These are phyloP conservation scores for Pachysolen tannophilus DNA, from an alignment of 805 yeast species.

Conservation along the genomic window DNA sequence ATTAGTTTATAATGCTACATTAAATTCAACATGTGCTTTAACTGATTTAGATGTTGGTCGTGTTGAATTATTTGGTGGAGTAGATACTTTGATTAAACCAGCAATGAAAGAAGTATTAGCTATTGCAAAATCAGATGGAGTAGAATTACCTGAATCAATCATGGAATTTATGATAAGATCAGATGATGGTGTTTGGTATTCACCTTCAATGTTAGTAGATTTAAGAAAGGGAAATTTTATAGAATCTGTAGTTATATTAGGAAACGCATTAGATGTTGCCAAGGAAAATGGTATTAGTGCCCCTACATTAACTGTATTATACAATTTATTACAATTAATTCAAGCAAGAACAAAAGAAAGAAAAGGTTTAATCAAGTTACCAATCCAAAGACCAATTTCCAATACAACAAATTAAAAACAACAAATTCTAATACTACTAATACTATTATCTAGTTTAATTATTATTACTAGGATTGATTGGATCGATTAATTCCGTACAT, in stretches of 20 bases:
- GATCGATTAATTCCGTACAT: no score
- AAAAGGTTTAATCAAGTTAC: conserved; percentile 20
- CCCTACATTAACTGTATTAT: conserved; percentile 21
- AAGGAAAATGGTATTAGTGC: conserved; percentile 21
- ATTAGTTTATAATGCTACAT: conserved; percentile 38
- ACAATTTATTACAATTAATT: conserved; percentile 20
- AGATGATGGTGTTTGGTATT: conserved; percentile 30
- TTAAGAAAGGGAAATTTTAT: conserved; percentile 30
- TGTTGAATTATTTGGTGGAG: conserved; percentile 21
- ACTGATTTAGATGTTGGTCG: conserved; percentile 33
- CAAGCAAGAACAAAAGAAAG: conserved; percentile 24
- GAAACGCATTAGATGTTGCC: conserved; percentile 29
- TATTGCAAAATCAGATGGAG: conserved; percentile 42
- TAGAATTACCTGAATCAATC: conserved; percentile 23
- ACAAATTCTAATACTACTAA: no score
- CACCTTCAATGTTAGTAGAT: conserved; percentile 44
- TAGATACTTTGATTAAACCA: conserved; percentile 23
- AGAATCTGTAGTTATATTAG: conserved; percentile 36
- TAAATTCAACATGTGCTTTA: conserved; percentile 36
- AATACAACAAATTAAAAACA: no score
- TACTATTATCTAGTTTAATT: no score
- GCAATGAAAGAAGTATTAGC: conserved; percentile 36
- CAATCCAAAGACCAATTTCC: conserved; percentile 22
- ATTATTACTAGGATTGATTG: no score
- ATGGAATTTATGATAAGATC: conserved; percentile 31